phyloP scores from a whole-genome alignment of 2,329 filamentous ascomycete species.

The Endoconidiophora polonica region DNA sequence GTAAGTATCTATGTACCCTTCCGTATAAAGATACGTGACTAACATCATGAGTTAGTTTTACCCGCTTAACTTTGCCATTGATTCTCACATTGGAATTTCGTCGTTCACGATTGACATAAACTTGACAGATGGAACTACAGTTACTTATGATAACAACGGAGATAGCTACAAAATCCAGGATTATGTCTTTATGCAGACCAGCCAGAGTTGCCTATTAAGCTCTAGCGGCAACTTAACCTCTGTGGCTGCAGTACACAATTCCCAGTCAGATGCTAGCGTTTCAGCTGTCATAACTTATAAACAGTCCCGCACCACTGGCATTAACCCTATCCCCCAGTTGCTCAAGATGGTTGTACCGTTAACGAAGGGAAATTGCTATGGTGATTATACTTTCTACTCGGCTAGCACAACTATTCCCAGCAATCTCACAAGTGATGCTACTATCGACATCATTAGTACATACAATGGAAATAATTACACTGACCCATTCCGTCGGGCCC shows the following conservation, averaged over 20 bases:
- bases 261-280: conserved; percentile 25
- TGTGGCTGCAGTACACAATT: conserved; percentile 33
- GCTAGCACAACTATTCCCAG: conserved; percentile 28
- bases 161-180: conserved; percentile 37
- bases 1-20: conserved; percentile 4
- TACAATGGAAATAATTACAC: conserved; percentile 23
- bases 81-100: conserved; percentile 42
- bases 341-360: conserved; percentile 24
- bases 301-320: conserved; percentile 20
- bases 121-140: conserved; percentile 28
- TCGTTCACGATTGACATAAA: conserved; percentile 39
- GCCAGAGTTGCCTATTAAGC: conserved; percentile 38
- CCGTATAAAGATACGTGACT: no score
- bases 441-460: conserved; percentile 28
- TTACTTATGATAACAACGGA: conserved; percentile 40
- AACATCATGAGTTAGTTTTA: conserved; percentile 23
- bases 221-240: conserved; percentile 27
- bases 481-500: conserved; percentile 33
- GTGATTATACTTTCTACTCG: conserved; percentile 32
- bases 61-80: conserved; percentile 32
- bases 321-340: conserved; percentile 24
- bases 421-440: conserved; percentile 27
- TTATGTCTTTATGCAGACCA: conserved; percentile 34
- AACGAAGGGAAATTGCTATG: conserved; percentile 27
- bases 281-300: conserved; percentile 29